Percentiles rank a stretch among this genome's conserved stretches.
Conservation (phyloP, 2,329 filamentous ascomycete genomes). For the Paecilomyces niveus region DNA sequence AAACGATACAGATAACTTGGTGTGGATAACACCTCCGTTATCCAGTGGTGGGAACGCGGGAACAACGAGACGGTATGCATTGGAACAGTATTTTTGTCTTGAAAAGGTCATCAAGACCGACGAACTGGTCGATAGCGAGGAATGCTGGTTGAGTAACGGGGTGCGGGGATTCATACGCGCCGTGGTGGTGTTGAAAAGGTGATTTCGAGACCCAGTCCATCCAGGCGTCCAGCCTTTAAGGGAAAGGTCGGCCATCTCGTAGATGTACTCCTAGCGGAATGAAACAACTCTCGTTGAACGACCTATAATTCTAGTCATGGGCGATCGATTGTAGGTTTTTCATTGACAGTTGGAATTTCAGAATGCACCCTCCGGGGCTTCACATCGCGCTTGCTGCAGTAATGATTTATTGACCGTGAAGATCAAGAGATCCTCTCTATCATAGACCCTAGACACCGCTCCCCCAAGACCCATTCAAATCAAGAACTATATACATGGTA, state of each 20-base stretch:
- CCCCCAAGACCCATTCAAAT: not conserved
- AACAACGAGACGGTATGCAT: slow-evolving; percentile 75
- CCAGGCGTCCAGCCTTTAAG: too few relatives aligned
- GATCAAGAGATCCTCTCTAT: too few relatives aligned
- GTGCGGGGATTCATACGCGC: slow-evolving; percentile 66
- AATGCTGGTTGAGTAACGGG: slow-evolving; percentile 84
- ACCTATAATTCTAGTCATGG: too few relatives aligned
- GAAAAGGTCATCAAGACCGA: slow-evolving; percentile 56
- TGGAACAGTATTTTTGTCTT: slow-evolving; percentile 60
- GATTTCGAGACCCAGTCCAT: slow-evolving; percentile 12
- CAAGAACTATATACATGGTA: not conserved
- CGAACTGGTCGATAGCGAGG: slow-evolving; percentile 63
- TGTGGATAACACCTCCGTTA: slow-evolving; percentile 77
- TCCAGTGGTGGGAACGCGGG: slow-evolving; percentile 74
- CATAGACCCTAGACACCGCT: not conserved
- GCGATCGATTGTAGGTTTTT: too few relatives aligned
- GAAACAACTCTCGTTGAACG: too few relatives aligned
- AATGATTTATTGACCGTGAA: too few relatives aligned
- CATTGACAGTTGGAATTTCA: too few relatives aligned
- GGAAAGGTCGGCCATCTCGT: too few relatives aligned
- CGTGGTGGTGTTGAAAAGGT: slow-evolving; percentile 14
- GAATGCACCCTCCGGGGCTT: too few relatives aligned
- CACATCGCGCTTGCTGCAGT: too few relatives aligned
- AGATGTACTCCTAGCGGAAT: not conserved
- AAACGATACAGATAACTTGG: slow-evolving; percentile 31